A percentile compares a stretch with the other conserved stretches of the same genome.
phyloP scores from a whole-genome alignment of 2,329 filamentous ascomycete species.

The Microdochium trichocladiopsis region DNA sequence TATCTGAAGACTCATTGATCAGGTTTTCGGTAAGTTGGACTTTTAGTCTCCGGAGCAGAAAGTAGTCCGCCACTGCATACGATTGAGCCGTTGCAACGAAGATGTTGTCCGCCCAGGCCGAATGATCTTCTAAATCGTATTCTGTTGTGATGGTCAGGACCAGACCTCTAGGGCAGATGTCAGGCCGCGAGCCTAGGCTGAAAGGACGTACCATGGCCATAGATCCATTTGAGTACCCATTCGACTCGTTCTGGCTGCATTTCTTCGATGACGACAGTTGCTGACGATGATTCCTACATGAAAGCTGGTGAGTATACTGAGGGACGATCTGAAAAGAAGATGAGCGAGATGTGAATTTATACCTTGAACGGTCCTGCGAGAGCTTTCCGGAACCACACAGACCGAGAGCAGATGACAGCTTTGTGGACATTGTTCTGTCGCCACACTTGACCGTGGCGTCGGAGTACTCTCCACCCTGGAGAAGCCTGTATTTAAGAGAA shows the following conservation, averaged over 20 bases:
- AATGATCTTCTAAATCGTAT: neutral
- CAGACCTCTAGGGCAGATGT: neutral
- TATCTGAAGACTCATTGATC: neutral
- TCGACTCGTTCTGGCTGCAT: neutral
- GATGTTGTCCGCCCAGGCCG: neutral
- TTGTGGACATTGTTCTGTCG: conserved; percentile 2
- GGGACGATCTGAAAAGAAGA: no score
- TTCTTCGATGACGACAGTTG: neutral
- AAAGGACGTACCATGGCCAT: neutral
- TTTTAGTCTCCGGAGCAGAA: neutral
- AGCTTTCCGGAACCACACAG: conserved; percentile 3
- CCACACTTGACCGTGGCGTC: conserved; percentile 3
- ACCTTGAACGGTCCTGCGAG: conserved; percentile 2
- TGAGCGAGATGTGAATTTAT: neutral
- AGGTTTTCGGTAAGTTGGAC: neutral
- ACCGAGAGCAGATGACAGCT: conserved; percentile 3
- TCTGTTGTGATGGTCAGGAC: neutral
- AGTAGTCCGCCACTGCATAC: neutral
- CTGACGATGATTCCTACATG: neutral
- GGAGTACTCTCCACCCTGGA: conserved; percentile 1
- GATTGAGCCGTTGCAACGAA: neutral
- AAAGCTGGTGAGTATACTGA: no score
- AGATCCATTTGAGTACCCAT: neutral
- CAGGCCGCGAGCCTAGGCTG: neutral
- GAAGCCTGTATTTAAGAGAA: neutral